Evolutionary conservation across 2,329 filamentous ascomycete species (phyloP).

Genomic region (Fusarium napiforme): DNA sequence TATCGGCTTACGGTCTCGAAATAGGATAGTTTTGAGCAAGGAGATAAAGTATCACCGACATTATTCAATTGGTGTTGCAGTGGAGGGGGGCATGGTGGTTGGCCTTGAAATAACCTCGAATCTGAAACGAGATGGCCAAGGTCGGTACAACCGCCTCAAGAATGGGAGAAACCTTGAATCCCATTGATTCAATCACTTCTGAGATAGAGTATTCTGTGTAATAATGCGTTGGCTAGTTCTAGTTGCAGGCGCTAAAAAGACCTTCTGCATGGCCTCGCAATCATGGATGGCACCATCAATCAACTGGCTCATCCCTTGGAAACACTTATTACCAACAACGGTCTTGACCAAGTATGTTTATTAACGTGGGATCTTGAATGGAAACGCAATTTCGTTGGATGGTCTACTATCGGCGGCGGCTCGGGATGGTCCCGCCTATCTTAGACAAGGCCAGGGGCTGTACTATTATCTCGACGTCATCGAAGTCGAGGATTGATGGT

Average conservation of each 20-base stretch:
- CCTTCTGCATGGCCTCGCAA: conserved; percentile 6
- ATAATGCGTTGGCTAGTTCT: conserved; percentile 2
- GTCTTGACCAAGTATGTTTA: conserved; percentile 3
- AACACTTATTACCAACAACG: background rate
- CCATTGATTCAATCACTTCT: background rate
- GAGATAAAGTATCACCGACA: background rate
- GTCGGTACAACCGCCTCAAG: conserved; percentile 1
- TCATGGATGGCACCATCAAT: conserved; percentile 12
- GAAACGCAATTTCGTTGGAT: conserved; percentile 28
- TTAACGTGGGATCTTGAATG: conserved; percentile 15
- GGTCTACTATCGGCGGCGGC: conserved; percentile 16
- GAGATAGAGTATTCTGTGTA: conserved; percentile 2
- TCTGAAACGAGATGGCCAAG: conserved; percentile 28
- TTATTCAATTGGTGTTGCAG: conserved; percentile 8
- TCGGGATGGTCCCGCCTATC: conserved; percentile 25
- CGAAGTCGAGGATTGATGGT: background rate
- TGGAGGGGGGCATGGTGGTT: background rate
- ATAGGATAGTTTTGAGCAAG: conserved; percentile 7
- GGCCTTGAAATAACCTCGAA: conserved; percentile 7
- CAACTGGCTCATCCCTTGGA: conserved; percentile 3
- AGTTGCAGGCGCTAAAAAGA: conserved; percentile 4
- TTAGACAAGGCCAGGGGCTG: conserved; percentile 11
- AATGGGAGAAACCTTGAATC: conserved; percentile 23
- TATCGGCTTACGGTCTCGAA: background rate
- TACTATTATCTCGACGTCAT: conserved; percentile 26